These are phyloP conservation scores for Pythium aphanidermatum DNA, from an alignment of 352 stramenopile species.

Conservation along the genomic window DNA sequence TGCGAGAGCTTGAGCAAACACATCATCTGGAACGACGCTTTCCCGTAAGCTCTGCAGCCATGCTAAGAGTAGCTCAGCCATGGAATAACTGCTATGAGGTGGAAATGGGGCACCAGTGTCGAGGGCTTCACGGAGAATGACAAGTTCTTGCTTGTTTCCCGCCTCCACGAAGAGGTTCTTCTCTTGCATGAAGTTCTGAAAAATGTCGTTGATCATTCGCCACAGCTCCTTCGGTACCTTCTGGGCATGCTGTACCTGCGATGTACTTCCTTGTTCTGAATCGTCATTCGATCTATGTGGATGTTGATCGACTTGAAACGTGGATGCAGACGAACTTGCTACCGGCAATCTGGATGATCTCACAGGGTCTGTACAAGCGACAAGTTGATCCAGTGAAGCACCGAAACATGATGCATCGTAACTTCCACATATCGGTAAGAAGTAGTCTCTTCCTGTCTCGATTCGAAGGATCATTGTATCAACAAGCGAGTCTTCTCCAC, in stretches of 20 bases:
- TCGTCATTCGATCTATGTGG: slow-evolving; percentile 27
- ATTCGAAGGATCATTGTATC: slow-evolving; percentile 96
- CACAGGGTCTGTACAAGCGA: slow-evolving; percentile 87
- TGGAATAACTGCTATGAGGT: slow-evolving; percentile 81
- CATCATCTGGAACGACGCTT: slow-evolving; percentile 83
- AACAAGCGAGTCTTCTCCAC: slow-evolving; percentile 88
- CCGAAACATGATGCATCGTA: slow-evolving; percentile 95
- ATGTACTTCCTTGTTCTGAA: slow-evolving; percentile 23
- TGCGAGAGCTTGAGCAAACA: slow-evolving; percentile 61
- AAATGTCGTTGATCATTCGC: slow-evolving; percentile 97
- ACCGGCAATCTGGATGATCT: slow-evolving; percentile 37
- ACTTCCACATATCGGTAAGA: slow-evolving; percentile 89
- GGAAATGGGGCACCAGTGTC: slow-evolving; percentile 89
- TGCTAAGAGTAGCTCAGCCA: slow-evolving; percentile 84
- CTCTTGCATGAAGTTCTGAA: slow-evolving; percentile 63
- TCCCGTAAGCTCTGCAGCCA: slow-evolving; percentile 90
- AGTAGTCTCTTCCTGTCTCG: slow-evolving; percentile 96
- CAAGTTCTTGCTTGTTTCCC: slow-evolving; percentile 58
- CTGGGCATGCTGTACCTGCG: slow-evolving; percentile 24
- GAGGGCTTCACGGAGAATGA: slow-evolving; percentile 84
- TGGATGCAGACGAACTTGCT: slow-evolving; percentile 4
- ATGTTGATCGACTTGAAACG: slow-evolving; percentile 19
- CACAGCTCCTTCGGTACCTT: slow-evolving; percentile 97
- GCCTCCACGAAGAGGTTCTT: slow-evolving; percentile 82
- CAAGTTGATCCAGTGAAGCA: slow-evolving; percentile 92